Conservation (phyloP, 2,329 filamentous ascomycete species). For the Colletotrichum tamarilloi region DNA sequence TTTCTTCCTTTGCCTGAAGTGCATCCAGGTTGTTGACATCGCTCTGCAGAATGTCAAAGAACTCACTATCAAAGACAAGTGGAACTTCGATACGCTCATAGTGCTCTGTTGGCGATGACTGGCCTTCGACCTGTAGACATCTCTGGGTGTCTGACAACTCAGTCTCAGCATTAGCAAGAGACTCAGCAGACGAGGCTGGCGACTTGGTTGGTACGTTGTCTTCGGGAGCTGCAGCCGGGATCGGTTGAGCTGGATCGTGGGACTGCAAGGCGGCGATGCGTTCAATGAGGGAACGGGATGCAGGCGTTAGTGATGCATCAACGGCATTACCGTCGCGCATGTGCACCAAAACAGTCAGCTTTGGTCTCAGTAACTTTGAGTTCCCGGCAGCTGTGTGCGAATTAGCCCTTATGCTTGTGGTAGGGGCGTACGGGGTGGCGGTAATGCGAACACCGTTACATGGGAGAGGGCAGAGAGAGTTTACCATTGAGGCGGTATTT, state of each 20-base stretch:
- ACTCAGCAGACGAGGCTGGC: background rate
- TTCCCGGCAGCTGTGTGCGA: slow-evolving; percentile 47
- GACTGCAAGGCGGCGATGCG: slow-evolving; percentile 59
- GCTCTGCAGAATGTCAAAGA: slow-evolving; percentile 80
- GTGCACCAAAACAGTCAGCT: slow-evolving; percentile 76
- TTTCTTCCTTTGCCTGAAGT: slow-evolving; percentile 75
- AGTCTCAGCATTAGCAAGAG: background rate
- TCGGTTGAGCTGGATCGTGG: background rate
- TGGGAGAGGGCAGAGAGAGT: background rate
- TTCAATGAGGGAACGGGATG: slow-evolving; percentile 73
- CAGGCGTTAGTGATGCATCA: slow-evolving; percentile 74
- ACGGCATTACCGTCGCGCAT: slow-evolving; percentile 74
- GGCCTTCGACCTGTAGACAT: slow-evolving; percentile 8
- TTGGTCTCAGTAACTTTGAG: slow-evolving; percentile 68
- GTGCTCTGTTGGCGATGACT: background rate
- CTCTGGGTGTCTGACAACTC: slow-evolving; percentile 36
- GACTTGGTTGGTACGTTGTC: background rate
- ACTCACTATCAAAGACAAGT: slow-evolving; percentile 80
- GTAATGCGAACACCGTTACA: background rate
- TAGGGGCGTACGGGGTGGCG: background rate
- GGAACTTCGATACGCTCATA: slow-evolving; percentile 74
- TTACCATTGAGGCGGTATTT: slow-evolving; percentile 67
- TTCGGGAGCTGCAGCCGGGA: background rate
- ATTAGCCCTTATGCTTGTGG: background rate
- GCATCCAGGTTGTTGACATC: slow-evolving; percentile 77